A percentile compares a stretch with the other conserved stretches of the same genome.
Conservation (phyloP, 1,284 basidiomycete species). For the Fomes fomentarius region DNA sequence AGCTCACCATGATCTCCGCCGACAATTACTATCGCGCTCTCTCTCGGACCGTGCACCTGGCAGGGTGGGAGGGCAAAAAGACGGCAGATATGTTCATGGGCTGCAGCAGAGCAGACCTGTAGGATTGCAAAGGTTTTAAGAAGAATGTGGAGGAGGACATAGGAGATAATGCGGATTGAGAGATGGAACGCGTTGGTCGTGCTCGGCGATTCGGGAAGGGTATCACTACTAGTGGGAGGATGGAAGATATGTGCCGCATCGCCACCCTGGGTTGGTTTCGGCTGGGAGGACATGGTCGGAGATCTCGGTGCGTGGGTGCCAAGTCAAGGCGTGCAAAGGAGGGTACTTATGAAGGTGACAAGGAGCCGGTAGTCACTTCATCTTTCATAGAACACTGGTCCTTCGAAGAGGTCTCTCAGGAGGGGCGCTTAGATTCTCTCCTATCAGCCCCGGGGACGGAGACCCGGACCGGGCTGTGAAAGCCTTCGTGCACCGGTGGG, state of each 20-base stretch:
- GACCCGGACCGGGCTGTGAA: no score
- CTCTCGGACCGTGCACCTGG: slow-evolving; percentile 25
- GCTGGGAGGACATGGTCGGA: no score
- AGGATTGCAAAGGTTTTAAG: slow-evolving; percentile 11
- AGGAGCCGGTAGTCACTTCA: no score
- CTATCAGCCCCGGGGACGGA: background rate
- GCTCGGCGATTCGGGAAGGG: slow-evolving; percentile 5
- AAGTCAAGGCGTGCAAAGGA: no score
- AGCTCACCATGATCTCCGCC: slow-evolving; percentile 35
- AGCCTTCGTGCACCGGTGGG: no score
- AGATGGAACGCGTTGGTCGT: slow-evolving; percentile 3
- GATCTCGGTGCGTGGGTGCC: no score
- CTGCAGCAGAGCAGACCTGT: slow-evolving; percentile 12
- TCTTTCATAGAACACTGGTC: no score
- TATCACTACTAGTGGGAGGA: background rate
- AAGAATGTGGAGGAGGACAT: slow-evolving; percentile 10
- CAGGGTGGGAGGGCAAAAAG: slow-evolving; percentile 25
- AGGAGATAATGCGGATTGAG: slow-evolving; percentile 7
- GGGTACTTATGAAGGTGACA: no score
- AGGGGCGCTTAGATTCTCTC: background rate
- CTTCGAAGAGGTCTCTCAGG: background rate
- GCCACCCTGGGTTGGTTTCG: no score
- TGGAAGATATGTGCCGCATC: background rate
- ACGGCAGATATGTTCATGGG: slow-evolving; percentile 27
- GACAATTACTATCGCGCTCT: slow-evolving; percentile 35